Evolutionary conservation across 2,329 filamentous ascomycete species (phyloP), one percentile per base, ranked within the genome.

Genomic region (Aphanocladium album): DNA sequence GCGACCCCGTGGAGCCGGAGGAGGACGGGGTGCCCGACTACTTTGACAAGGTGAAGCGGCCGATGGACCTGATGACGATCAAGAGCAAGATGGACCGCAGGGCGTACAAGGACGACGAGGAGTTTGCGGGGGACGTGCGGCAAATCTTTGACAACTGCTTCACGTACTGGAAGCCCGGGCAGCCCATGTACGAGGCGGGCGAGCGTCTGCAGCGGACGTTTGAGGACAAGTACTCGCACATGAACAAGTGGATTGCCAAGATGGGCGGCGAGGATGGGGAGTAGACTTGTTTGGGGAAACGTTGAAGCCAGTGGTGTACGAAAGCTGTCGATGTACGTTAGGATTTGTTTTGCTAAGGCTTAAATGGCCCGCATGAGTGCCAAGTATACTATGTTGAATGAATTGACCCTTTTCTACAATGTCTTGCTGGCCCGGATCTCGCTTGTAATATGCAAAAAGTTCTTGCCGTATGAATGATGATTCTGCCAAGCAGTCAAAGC

Each of bases 71-170:
- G 2, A 75, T 72, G 49, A 86, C 82, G 1, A 81, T 87, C 73
- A 85, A 86, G 70, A 70, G 64, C 51, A 87, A 86, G 71, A 83
- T 87, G 80, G 81, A 86, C 59, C 68, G 71, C 16, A 71, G 70
- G 21, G 78, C 80, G 65, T 88, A 88, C 68, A 67, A 61, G 3
- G 76, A 72, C 54, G 78, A 83, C 8, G 76, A 79, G 3, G 81
- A 85, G 57, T 87, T 87, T 64, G 69, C 79, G 41, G 71, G 70
- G 3, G 85, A 88, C 70, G 79, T 87, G 67, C 79, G 82, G 7
- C 82, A 84, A 67, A 87, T 88, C 39, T 87, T 87, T 62, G 72
- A 78, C 27, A 88, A 87, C 69, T 87, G 83, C 70, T 86, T 83
- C 70, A 80, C 78, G n/a, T 88, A 87, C 71, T 87, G 84, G 82